phyloP scores from a whole-genome alignment of 331 rosid species.

The Quercus lobata region DNA sequence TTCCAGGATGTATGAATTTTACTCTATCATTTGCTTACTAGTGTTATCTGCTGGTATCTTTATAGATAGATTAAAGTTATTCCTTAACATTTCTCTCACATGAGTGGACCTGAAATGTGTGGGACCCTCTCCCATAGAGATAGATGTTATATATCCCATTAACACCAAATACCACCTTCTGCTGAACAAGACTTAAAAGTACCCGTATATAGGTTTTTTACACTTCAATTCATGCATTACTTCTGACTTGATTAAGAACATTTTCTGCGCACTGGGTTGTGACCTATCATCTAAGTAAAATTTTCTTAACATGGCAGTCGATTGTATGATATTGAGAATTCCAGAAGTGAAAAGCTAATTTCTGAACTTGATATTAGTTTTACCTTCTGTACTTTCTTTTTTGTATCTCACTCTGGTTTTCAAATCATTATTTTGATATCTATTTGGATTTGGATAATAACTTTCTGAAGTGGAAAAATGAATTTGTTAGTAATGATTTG shows the following conservation, averaged over 20 bases:
- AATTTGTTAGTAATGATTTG: neutral
- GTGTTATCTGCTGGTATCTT: neutral
- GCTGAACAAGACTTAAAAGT: neutral
- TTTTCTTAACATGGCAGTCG: neutral
- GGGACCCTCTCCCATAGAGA: too few relatives aligned
- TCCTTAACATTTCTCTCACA: neutral
- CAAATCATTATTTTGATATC: neutral
- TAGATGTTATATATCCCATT: too few relatives aligned
- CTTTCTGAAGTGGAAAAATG: too few relatives aligned
- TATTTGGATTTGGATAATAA: neutral
- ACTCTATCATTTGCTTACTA: neutral
- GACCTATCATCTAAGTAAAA: too few relatives aligned
- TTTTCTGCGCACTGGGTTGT: neutral
- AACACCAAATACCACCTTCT: neutral
- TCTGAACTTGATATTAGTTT: neutral
- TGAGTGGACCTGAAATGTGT: too few relatives aligned
- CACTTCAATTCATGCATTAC: neutral
- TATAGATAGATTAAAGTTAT: neutral
- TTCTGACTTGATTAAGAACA: neutral
- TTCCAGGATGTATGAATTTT: constrained; percentile 68
- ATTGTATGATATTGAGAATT: neutral
- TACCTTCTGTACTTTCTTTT: neutral
- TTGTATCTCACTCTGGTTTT: neutral
- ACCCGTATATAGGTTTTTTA: neutral
- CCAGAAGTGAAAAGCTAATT: neutral